These are phyloP conservation scores for Mytilinidion resinicola DNA, from an alignment of 495 filamentous ascomycete species.

Conservation along the genomic window DNA sequence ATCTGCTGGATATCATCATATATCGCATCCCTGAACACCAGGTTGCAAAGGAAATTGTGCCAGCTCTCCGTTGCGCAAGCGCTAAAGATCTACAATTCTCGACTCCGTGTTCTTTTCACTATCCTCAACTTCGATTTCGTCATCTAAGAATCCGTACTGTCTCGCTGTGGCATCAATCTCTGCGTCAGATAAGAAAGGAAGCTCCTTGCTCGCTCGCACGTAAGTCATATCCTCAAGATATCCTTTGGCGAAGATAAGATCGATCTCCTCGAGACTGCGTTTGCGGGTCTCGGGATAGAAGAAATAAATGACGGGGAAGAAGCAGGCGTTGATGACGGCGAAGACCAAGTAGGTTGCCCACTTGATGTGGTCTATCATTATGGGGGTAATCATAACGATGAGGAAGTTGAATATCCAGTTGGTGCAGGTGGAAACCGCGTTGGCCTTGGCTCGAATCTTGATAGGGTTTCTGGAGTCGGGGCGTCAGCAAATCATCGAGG, in stretches of 20 bases:
- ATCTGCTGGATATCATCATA: too few relatives aligned
- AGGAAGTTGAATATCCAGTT: constrained; percentile 48
- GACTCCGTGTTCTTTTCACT: too few relatives aligned
- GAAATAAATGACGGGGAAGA: constrained; percentile 46
- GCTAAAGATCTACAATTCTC: too few relatives aligned
- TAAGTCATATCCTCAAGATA: constrained; percentile 68
- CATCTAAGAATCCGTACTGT: constrained; percentile 34
- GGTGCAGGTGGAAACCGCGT: constrained; percentile 55
- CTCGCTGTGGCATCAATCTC: constrained; percentile 41
- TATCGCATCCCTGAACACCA: too few relatives aligned
- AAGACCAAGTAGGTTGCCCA: constrained; percentile 36
- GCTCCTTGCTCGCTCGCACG: constrained; percentile 60
- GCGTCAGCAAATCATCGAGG: not conserved
- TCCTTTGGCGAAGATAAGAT: constrained; percentile 52
- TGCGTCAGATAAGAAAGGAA: constrained; percentile 58
- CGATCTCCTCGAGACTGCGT: constrained; percentile 35
- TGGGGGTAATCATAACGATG: constrained; percentile 35
- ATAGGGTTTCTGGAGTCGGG: not conserved
- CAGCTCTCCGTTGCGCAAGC: too few relatives aligned
- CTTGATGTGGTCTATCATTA: constrained; percentile 23
- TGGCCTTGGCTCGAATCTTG: constrained; percentile 58
- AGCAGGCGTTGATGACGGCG: constrained; percentile 45
- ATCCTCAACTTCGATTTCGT: constrained; percentile 9
- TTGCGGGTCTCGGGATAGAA: constrained; percentile 51
- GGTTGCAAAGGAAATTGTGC: too few relatives aligned